phyloP scores from a whole-genome alignment of 169 alveolate species.

The Eimeria necatrix region DNA sequence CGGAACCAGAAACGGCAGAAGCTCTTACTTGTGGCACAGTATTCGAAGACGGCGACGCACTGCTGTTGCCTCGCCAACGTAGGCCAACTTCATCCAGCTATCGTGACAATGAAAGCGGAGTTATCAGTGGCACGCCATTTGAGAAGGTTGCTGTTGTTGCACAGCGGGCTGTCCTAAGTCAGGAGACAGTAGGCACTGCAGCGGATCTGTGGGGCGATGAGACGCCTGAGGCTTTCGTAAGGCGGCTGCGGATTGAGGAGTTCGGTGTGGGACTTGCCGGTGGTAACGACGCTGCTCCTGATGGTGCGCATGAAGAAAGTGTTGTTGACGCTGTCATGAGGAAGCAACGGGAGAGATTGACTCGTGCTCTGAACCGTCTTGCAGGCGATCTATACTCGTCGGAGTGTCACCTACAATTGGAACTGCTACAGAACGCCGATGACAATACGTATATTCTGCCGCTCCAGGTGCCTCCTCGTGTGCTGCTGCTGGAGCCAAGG shows the following conservation, averaged over 20 bases:
- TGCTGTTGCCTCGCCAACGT: conserved; percentile 5
- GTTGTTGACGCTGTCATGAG: conserved; percentile 55
- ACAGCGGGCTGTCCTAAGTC: too few relatives aligned
- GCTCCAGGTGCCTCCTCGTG: conserved; percentile 19
- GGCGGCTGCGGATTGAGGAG: conserved; percentile 46
- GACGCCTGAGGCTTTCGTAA: conserved; percentile 13
- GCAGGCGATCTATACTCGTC: conserved; percentile 76
- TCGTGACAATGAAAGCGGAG: too few relatives aligned
- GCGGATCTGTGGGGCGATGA: conserved; percentile 11
- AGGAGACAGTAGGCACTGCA: background rate
- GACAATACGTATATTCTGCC: conserved; percentile 79
- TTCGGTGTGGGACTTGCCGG: conserved; percentile 43
- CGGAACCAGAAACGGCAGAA: conserved; percentile 1
- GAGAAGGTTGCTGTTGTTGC: too few relatives aligned
- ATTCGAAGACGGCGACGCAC: conserved; percentile 16
- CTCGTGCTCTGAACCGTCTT: conserved; percentile 78
- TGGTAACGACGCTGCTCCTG: background rate
- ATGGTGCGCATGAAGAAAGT: background rate
- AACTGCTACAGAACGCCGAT: conserved; percentile 87
- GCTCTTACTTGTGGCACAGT: background rate
- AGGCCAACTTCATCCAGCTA: background rate
- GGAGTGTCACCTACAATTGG: conserved; percentile 79
- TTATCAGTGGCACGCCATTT: too few relatives aligned
- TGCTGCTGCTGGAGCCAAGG: conserved; percentile 30
- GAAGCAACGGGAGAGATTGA: conserved; percentile 80